Evolutionary conservation across 1,139 yeast genomes (phyloP).

Genomic region (Pichia sp.): DNA sequence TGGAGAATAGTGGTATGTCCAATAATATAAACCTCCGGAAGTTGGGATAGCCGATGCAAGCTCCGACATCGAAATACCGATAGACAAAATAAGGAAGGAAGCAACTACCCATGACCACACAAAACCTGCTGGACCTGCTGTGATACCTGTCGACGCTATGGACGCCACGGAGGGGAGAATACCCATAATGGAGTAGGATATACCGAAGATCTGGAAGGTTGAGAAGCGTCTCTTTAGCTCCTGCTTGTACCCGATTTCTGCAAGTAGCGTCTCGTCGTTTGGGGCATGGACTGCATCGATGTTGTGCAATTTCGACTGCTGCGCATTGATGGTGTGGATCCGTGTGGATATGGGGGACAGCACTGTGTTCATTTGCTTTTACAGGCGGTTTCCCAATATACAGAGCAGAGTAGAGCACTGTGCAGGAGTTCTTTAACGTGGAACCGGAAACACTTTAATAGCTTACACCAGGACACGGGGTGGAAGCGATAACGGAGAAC

Average conservation of each 20-base stretch:
- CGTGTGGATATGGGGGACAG: slow-evolving; percentile 12
- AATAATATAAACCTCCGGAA: slow-evolving; percentile 58
- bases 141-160: slow-evolving; percentile 33
- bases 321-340: slow-evolving; percentile 15
- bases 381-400: neutral
- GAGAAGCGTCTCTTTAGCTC: slow-evolving; percentile 41
- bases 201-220: slow-evolving; percentile 45
- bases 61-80: slow-evolving; percentile 54
- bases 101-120: slow-evolving; percentile 63
- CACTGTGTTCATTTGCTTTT: slow-evolving; percentile 1
- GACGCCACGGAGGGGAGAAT: slow-evolving; percentile 42
- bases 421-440: too few relatives aligned
- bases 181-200: slow-evolving; percentile 50
- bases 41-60: slow-evolving; percentile 63
- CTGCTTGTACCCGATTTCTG: slow-evolving; percentile 46
- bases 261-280: slow-evolving; percentile 36
- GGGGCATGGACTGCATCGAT: slow-evolving; percentile 22
- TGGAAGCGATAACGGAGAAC: too few relatives aligned
- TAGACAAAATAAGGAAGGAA: slow-evolving; percentile 40
- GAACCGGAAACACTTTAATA: too few relatives aligned
- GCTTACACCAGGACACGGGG: too few relatives aligned
- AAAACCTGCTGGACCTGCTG: slow-evolving; percentile 49
- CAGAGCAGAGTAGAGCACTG: neutral
- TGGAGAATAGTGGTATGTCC: slow-evolving; percentile 52
- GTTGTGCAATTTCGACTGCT: slow-evolving; percentile 18